Evolutionary conservation across 371 early-diverging fungal species (phyloP), one percentile per base, ranked within the genome.

Genomic region (Lichtheimia ramosa): DNA sequence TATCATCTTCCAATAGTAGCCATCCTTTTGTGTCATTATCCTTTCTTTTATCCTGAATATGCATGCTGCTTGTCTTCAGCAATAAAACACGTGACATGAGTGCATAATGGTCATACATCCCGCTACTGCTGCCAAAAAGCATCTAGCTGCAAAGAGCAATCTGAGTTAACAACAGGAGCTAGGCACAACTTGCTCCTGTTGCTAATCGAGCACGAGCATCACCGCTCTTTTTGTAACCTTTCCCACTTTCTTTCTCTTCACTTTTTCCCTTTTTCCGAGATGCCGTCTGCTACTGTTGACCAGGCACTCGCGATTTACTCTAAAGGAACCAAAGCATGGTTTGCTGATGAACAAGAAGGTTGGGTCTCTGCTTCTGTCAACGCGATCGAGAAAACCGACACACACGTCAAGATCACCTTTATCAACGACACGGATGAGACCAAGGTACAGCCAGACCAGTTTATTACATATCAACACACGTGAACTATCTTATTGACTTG

Each of bases 261-360:
- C 10, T 34, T 8, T 34, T 8, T 34, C 34, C 34, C 34, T 34
- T 10, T 34, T 34, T 8, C 34, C 34, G 46, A 46, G 46, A 64
- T 65, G 65, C 55, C 61, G 13, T 57, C 65, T 13, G 43, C 65
- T 27, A 57, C 54, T 23, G 21, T 63, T 24, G 57, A 48, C 21
- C 65, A 64, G 56, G 62, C 68, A 43, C 51, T 77, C 21, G 82
- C 85, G 24, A 71, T 84, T 13, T 89, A 88, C 73, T 76, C 83
- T 52, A 72, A 81, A 58, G 93, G 89, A 43, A 86, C 86, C 56
- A 79, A 86, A 72, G 96, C 93, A 43, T 97, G 96, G 95, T 92
- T 96, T 68, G 75, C 86, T 48, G 94, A 97, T 69, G 89, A 86
- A 3, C 79, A 88, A 41, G 89, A 90, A 50, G 95, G 94, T 46